A percentile compares a stretch with the other conserved stretches of the same genome.
Evolutionary conservation across 352 stramenopile species (phyloP).

Genomic region (Globisporangium okanoganense): DNA sequence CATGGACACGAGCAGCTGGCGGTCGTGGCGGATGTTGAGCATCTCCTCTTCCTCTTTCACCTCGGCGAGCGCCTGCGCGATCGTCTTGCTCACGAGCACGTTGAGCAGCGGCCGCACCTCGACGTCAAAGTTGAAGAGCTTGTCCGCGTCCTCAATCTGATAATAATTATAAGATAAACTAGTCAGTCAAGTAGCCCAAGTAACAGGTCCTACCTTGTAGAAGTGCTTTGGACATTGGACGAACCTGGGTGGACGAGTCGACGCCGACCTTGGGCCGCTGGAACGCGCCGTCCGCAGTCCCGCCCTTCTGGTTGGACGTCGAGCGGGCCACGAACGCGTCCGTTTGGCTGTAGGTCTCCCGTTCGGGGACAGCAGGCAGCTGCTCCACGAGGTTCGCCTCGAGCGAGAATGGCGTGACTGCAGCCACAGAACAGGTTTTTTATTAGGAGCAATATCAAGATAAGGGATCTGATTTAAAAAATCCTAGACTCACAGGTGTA

Average conservation of each 20-base stretch:
- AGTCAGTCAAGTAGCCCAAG: neutral
- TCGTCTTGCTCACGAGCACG: constrained; percentile 78
- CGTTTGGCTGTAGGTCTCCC: constrained; percentile 58
- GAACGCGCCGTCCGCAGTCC: constrained; percentile 44
- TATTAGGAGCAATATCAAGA: neutral
- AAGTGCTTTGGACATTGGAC: too few species aligned
- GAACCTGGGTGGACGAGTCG: constrained; percentile 65
- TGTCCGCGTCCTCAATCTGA: constrained; percentile 69
- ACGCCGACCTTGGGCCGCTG: constrained; percentile 67
- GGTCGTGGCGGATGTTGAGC: constrained; percentile 31
- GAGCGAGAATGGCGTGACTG: constrained; percentile 55
- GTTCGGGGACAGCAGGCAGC: constrained; percentile 22
- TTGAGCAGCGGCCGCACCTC: constrained; percentile 75
- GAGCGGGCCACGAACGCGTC: constrained; percentile 53
- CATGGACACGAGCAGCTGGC: constrained; percentile 32
- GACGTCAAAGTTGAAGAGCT: constrained; percentile 78
- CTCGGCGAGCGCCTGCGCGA: constrained; percentile 72
- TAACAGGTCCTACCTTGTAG: too few species aligned
- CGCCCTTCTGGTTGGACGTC: constrained; percentile 27
- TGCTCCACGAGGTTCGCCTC: constrained; percentile 69
- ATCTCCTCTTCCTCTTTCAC: constrained; percentile 79
- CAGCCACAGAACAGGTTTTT: neutral
- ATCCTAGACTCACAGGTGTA: constrained; percentile 31
- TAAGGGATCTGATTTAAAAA: neutral
- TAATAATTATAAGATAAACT: neutral